Conservation (phyloP, 2,329 filamentous ascomycete species). For the Periconia digitata region DNA sequence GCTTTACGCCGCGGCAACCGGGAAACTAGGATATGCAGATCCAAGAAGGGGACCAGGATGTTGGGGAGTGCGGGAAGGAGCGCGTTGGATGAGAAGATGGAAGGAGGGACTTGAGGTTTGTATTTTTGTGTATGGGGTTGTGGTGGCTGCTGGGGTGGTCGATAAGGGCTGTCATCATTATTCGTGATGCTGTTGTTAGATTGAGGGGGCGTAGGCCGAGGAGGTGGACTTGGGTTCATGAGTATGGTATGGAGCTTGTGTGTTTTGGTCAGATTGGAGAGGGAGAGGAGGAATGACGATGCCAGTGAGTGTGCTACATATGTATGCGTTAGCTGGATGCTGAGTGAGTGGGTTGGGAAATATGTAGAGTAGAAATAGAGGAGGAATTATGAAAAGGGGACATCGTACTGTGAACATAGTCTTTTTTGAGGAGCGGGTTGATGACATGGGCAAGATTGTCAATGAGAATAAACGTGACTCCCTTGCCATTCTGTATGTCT, state of each 20-base stretch:
- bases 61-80: slow-evolving; percentile 43
- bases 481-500: not conserved
- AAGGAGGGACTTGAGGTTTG: slow-evolving; percentile 28
- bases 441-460: slow-evolving; percentile 45
- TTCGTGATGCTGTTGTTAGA: not conserved
- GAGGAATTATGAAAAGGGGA: slow-evolving; percentile 5
- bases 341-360: slow-evolving; percentile 9
- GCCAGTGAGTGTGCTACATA: slow-evolving; percentile 43
- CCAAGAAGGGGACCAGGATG: slow-evolving; percentile 39
- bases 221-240: slow-evolving; percentile 32
- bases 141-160: slow-evolving; percentile 13
- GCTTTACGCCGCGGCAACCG: slow-evolving; percentile 34
- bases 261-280: slow-evolving; percentile 42
- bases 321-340: slow-evolving; percentile 6
- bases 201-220: slow-evolving; percentile 11
- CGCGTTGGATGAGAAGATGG: slow-evolving; percentile 45
- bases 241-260: slow-evolving; percentile 48
- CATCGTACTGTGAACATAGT: slow-evolving; percentile 36
- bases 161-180: too few species aligned
- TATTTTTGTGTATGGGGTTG: slow-evolving; percentile 1
- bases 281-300: slow-evolving; percentile 44
- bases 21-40: slow-evolving; percentile 47
- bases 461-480: slow-evolving; percentile 40
- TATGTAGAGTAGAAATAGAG: not conserved
- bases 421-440: slow-evolving; percentile 40